Evolutionary conservation across 352 stramenopile species (phyloP).

Genomic region (Phytophthora capsici): DNA sequence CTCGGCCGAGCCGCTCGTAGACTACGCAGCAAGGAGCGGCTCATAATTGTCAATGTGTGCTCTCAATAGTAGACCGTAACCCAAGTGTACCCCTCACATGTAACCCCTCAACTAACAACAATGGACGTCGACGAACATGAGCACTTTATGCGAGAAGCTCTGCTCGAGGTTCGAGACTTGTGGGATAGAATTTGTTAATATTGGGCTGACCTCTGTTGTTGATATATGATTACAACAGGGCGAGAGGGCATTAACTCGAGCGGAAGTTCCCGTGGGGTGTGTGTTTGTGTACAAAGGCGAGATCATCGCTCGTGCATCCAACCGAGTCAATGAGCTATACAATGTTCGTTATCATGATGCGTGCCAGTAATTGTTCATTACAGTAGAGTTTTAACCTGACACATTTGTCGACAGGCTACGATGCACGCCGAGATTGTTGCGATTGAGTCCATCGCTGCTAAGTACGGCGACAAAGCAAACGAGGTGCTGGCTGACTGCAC

Average conservation of each 20-base stretch:
- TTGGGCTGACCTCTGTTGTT: too few relatives aligned
- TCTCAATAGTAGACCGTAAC: slow-evolving; percentile 2
- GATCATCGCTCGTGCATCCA: slow-evolving; percentile 84
- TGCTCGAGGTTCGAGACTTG: slow-evolving; percentile 59
- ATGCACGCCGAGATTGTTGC: slow-evolving; percentile 93
- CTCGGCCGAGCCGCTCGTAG: slow-evolving; percentile 15
- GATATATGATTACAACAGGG: slow-evolving; percentile 49
- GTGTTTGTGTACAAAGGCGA: slow-evolving; percentile 87
- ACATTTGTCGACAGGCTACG: slow-evolving; percentile 59
- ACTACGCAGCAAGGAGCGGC: slow-evolving; percentile 33
- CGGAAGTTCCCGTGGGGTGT: slow-evolving; percentile 92
- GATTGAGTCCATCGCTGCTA: slow-evolving; percentile 79
- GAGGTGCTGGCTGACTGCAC: slow-evolving; percentile 63
- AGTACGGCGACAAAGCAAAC: slow-evolving; percentile 45
- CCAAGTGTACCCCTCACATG: slow-evolving; percentile 4
- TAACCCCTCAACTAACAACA: slow-evolving; percentile 11
- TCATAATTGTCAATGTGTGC: slow-evolving; percentile 27
- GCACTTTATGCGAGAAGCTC: slow-evolving; percentile 76
- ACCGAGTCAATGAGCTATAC: slow-evolving; percentile 89
- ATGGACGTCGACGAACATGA: slow-evolving; percentile 47
- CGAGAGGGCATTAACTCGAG: slow-evolving; percentile 70
- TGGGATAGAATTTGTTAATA: too few relatives aligned
- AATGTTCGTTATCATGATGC: slow-evolving; percentile 49
- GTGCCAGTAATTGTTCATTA: not conserved
- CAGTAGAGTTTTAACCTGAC: not conserved